phyloP scores from a whole-genome alignment of 2,329 filamentous ascomycete genomes.

The Cladosporium sp. region DNA sequence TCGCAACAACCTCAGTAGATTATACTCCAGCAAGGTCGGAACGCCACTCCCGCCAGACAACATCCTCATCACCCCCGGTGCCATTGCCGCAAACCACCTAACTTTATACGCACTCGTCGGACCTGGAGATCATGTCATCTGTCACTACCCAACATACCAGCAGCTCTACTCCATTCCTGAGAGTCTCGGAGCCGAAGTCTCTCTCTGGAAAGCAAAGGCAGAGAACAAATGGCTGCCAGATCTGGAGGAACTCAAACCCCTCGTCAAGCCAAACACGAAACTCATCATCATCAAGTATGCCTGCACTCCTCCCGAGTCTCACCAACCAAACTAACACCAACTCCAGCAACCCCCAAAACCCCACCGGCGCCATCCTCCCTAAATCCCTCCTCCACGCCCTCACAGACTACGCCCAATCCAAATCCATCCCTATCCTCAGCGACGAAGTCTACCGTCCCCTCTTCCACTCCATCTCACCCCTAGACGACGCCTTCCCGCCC shows the following conservation, averaged over 20 bases:
- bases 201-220: constrained; percentile 67
- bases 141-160: constrained; percentile 82
- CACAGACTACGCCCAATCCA: constrained; percentile 58
- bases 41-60: constrained; percentile 54
- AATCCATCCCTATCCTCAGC: constrained; percentile 63
- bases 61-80: constrained; percentile 73
- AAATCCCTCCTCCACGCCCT: constrained; percentile 58
- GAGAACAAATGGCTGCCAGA: constrained; percentile 65
- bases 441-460: constrained; percentile 84
- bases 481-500: constrained; percentile 55
- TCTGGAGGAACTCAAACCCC: constrained; percentile 58
- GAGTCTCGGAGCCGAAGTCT: constrained; percentile 73
- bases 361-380: constrained; percentile 68
- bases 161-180: constrained; percentile 74
- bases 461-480: constrained; percentile 63
- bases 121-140: constrained; percentile 77
- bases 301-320: background rate
- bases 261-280: constrained; percentile 68
- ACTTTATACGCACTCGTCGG: constrained; percentile 68
- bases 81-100: constrained; percentile 82
- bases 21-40: constrained; percentile 57
- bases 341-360: constrained; percentile 75
- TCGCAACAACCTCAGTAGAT: constrained; percentile 59
- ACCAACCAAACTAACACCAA: background rate
- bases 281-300: constrained; percentile 59